These are phyloP conservation scores for Santalum album DNA, from an alignment of 164 flowering plant species.

Conservation along the genomic window DNA sequence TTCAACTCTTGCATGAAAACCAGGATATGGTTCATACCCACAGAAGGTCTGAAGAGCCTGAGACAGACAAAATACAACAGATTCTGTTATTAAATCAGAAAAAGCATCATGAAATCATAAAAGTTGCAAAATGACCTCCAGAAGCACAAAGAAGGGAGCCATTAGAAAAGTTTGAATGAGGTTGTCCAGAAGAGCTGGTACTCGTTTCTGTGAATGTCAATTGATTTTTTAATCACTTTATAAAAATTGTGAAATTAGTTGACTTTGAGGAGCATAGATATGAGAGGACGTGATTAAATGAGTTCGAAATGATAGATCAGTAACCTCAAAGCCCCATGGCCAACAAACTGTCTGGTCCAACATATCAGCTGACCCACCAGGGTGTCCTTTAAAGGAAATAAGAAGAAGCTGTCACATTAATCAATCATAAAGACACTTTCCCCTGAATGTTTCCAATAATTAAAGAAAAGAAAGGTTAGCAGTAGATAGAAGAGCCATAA, in stretches of 20 bases:
- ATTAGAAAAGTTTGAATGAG: conserved; percentile 52
- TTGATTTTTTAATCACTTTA: neutral
- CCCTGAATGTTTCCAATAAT: no score
- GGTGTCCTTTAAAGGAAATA: conserved; percentile 28
- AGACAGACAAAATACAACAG: conserved; percentile 6
- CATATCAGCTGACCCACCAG: conserved; percentile 44
- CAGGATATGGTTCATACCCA: conserved; percentile 29
- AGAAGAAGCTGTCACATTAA: neutral
- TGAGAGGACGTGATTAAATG: neutral
- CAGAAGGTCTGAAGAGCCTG: conserved; percentile 23
- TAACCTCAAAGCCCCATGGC: conserved; percentile 65
- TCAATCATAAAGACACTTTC: no score
- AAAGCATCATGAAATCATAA: neutral
- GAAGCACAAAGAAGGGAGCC: conserved; percentile 65
- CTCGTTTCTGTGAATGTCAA: conserved; percentile 36
- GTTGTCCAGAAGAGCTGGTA: conserved; percentile 62
- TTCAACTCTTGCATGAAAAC: no score
- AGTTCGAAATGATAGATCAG: neutral
- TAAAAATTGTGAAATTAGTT: neutral
- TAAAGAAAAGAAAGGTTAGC: no score
- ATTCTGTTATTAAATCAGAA: neutral
- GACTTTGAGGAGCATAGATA: neutral
- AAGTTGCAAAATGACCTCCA: conserved; percentile 32
- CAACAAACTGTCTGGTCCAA: conserved; percentile 62
- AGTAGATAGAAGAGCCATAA: no score